These are phyloP conservation scores for Artemisia tridentata DNA, from an alignment of 129 eudicot species.

Conservation along the genomic window DNA sequence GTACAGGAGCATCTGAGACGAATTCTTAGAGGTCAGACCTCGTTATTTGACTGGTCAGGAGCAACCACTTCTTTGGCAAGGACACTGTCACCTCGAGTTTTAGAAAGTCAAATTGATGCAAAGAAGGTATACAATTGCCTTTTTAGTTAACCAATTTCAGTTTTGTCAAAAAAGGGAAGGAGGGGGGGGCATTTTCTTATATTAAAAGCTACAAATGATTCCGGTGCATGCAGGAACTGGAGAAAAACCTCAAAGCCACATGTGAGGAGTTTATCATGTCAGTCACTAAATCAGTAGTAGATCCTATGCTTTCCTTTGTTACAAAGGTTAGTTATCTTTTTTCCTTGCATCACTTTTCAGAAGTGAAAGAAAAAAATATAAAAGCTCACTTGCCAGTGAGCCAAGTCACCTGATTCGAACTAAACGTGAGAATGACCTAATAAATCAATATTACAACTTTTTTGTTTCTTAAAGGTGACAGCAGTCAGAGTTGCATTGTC, in stretches of 20 bases:
- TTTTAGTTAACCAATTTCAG: slow-evolving; percentile 6
- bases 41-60: slow-evolving; percentile 94
- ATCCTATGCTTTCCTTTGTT: slow-evolving; percentile 94
- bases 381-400: background rate
- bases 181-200: background rate
- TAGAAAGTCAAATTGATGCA: slow-evolving; percentile 98
- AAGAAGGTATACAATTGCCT: slow-evolving; percentile 64
- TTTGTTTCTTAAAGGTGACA: slow-evolving; percentile 54
- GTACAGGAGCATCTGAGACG: slow-evolving; percentile 88
- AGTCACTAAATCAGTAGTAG: slow-evolving; percentile 88
- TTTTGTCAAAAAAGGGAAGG: background rate
- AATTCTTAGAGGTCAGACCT: slow-evolving; percentile 92
- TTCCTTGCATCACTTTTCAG: background rate
- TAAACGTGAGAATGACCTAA: background rate
- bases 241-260: slow-evolving; percentile 88
- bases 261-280: slow-evolving; percentile 98
- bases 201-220: background rate
- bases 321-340: slow-evolving; percentile 74
- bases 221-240: slow-evolving; percentile 70
- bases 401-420: background rate
- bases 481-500: slow-evolving; percentile 79
- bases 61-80: slow-evolving; percentile 84
- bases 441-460: background rate
- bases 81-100: slow-evolving; percentile 92
- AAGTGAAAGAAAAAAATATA: background rate